Evolutionary conservation across 2,329 filamentous ascomycete genomes (phyloP).

Genomic region (Neonectria neomacrospora): DNA sequence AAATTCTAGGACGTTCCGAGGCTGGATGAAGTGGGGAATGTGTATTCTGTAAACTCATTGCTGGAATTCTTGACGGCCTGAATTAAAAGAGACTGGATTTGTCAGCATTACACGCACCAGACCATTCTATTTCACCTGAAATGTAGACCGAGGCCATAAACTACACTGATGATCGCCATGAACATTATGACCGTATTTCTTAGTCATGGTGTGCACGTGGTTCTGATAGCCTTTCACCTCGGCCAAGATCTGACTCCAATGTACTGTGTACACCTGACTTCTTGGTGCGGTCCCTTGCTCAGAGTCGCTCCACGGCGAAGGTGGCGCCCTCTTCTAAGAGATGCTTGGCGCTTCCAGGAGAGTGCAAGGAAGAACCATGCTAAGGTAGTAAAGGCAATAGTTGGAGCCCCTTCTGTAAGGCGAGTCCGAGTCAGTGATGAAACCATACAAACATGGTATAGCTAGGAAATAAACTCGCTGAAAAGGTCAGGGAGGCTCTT

Average conservation of each 20-base stretch:
- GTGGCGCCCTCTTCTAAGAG: constrained; percentile 20
- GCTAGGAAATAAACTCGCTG: too few species aligned
- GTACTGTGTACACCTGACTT: constrained; percentile 24
- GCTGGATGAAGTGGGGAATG: too few species aligned
- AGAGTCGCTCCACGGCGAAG: constrained; percentile 23
- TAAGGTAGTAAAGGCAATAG: constrained; percentile 16
- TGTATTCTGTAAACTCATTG: too few species aligned
- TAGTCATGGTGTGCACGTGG: constrained; percentile 26
- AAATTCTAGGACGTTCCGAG: too few species aligned
- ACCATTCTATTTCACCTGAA: too few species aligned
- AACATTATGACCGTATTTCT: too few species aligned
- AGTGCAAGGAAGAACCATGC: constrained; percentile 23
- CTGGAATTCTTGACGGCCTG: too few species aligned
- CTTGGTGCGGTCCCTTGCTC: constrained; percentile 22
- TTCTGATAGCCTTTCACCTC: constrained; percentile 26
- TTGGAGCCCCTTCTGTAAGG: constrained; percentile 22
- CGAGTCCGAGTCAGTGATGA: background rate
- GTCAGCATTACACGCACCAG: too few species aligned
- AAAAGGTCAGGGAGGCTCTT: constrained; percentile 42
- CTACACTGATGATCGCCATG: too few species aligned
- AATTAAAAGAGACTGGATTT: too few species aligned
- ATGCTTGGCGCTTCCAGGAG: constrained; percentile 20
- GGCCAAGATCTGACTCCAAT: constrained; percentile 24
- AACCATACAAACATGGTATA: background rate
- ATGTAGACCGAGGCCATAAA: too few species aligned